These are phyloP conservation scores for Aspergillus conjunctus DNA, from an alignment of 495 filamentous ascomycete species.

Conservation along the genomic window DNA sequence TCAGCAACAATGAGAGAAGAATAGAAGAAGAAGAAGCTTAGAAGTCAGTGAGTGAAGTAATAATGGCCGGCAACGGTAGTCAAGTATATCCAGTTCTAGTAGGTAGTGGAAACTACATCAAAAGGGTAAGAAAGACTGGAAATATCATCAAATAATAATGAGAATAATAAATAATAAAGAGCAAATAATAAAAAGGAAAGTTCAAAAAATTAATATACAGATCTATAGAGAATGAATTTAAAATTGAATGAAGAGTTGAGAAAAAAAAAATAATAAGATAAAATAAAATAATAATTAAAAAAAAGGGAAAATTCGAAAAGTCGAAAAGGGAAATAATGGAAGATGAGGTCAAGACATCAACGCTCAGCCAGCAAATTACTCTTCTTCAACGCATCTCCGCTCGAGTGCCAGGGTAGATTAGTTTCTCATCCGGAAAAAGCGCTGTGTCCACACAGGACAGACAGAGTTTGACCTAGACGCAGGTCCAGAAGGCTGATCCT, in stretches of 20 bases:
- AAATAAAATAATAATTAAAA: slow-evolving; percentile 23
- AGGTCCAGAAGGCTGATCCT: slow-evolving; percentile 53
- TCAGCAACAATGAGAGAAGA: slow-evolving; percentile 21
- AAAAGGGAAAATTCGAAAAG: slow-evolving; percentile 26
- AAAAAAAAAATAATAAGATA: slow-evolving; percentile 16
- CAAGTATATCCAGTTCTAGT: slow-evolving; percentile 31
- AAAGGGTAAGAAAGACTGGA: slow-evolving; percentile 27
- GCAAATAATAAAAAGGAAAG: slow-evolving; percentile 17
- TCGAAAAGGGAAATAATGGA: slow-evolving; percentile 27
- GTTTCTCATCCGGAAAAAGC: slow-evolving; percentile 41
- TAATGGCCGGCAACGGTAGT: slow-evolving; percentile 19
- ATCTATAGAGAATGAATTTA: slow-evolving; percentile 20
- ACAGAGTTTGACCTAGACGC: slow-evolving; percentile 52
- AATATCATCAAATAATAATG: slow-evolving; percentile 3
- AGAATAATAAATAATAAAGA: slow-evolving; percentile 9
- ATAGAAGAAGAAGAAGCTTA: slow-evolving; percentile 27
- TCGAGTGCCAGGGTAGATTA: slow-evolving; percentile 38
- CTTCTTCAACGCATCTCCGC: slow-evolving; percentile 36
- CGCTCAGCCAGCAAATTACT: slow-evolving; percentile 34
- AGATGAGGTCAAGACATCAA: slow-evolving; percentile 52
- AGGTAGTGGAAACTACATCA: slow-evolving; percentile 22
- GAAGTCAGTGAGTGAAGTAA: slow-evolving; percentile 10
- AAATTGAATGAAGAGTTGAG: slow-evolving; percentile 22
- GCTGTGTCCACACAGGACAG: slow-evolving; percentile 38
- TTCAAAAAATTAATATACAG: slow-evolving; percentile 12